A percentile compares a stretch with the other conserved stretches of the same genome.
These are phyloP conservation scores for Metschnikowia koreensis DNA, from an alignment of 805 yeast species.

Conservation along the genomic window DNA sequence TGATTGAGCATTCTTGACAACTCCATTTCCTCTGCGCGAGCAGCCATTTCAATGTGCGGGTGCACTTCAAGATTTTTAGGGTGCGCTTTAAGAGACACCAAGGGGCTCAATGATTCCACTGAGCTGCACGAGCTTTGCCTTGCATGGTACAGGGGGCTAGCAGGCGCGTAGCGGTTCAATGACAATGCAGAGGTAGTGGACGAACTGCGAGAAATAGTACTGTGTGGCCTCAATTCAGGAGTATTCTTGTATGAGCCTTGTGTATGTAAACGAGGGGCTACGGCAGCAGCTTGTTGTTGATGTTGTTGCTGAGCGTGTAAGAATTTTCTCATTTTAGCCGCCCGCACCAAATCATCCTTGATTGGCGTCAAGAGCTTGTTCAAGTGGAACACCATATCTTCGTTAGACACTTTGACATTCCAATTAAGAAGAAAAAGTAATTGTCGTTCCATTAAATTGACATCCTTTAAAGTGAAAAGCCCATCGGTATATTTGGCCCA, in stretches of 20 bases:
- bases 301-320: slow-evolving; percentile 23
- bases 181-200: slow-evolving; percentile 18
- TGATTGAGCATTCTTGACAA: slow-evolving; percentile 15
- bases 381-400: slow-evolving; percentile 43
- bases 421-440: slow-evolving; percentile 65
- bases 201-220: slow-evolving; percentile 17
- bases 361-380: slow-evolving; percentile 52
- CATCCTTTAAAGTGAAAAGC: slow-evolving; percentile 62
- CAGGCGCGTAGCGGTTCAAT: slow-evolving; percentile 12
- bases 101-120: slow-evolving; percentile 17
- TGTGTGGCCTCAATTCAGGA: background rate
- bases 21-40: slow-evolving; percentile 16
- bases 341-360: slow-evolving; percentile 36
- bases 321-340: slow-evolving; percentile 33
- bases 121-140: slow-evolving; percentile 24
- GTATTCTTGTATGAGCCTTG: slow-evolving; percentile 1
- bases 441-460: slow-evolving; percentile 80
- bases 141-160: slow-evolving; percentile 16
- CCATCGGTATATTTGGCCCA: slow-evolving; percentile 83
- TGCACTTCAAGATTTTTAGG: slow-evolving; percentile 7
- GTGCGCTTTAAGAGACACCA: background rate
- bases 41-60: slow-evolving; percentile 16
- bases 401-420: slow-evolving; percentile 54
- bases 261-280: slow-evolving; percentile 1
- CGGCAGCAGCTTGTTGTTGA: slow-evolving; percentile 18